phyloP scores from a whole-genome alignment of 352 stramenopile genomes.

The Pythium grandisporangium region DNA sequence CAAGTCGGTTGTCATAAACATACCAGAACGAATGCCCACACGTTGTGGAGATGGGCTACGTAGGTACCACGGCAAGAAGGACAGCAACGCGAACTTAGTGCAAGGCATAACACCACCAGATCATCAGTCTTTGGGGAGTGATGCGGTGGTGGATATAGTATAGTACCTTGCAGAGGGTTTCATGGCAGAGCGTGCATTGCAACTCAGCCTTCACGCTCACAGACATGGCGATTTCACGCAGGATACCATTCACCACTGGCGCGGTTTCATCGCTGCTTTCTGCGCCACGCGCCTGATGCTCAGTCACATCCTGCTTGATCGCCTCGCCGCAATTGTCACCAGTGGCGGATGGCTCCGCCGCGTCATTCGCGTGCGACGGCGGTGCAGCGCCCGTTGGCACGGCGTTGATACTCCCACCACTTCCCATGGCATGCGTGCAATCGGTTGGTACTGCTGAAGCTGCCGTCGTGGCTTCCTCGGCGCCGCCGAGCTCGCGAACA shows the following conservation, averaged over 20 bases:
- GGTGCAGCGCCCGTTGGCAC: background rate
- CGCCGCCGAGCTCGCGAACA: too few relatives aligned
- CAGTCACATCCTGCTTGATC: background rate
- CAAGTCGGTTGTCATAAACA: background rate
- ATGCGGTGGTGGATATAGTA: background rate
- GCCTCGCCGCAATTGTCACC: background rate
- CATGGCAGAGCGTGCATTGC: constrained; percentile 20
- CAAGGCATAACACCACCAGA: background rate
- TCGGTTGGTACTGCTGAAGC: background rate
- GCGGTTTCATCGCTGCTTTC: background rate
- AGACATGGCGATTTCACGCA: constrained; percentile 4
- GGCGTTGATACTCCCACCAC: background rate
- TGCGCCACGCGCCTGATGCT: background rate
- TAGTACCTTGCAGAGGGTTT: constrained; percentile 16
- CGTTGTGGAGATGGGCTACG: constrained; percentile 11
- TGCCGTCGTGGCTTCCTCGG: too few relatives aligned
- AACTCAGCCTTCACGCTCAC: constrained; percentile 11
- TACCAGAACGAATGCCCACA: constrained; percentile 21
- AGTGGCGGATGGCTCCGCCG: background rate
- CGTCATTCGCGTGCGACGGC: background rate
- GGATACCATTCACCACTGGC: background rate
- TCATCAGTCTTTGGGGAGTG: background rate
- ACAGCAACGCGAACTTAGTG: too few relatives aligned
- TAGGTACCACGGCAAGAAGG: background rate
- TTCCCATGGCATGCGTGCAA: background rate